Base-by-base conservation (phyloP, 331 rosid species). In the Pyracantha coccinea region DNA sequence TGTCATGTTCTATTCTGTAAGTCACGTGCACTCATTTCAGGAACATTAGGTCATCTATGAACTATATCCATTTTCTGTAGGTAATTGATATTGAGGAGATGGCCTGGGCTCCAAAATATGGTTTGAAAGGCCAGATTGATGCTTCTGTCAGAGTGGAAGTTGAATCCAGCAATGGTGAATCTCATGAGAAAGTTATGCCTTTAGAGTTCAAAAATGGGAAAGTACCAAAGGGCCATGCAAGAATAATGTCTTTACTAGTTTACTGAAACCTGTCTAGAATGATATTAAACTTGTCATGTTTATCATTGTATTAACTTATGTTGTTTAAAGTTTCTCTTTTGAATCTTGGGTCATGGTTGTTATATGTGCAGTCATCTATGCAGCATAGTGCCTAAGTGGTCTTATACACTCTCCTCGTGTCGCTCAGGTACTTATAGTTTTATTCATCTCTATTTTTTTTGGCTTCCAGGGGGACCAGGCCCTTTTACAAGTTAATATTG, bases 41-140 rank as follows among this genome's bases (percentile, higher is more conserved):
- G 11, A 66, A 6, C 28, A 21, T 64, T 29, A 45, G 35, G 27
- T 33, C 78, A 19, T 44, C 70, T 41, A 16, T 70, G 47, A 53
- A 3, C 32, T 63, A 54, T 58, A 66, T 73, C 55, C 69, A 38
- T 78, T 68, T 71, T 81, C 24, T 86, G 55, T 79, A 93, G 98
- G 97, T 91, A 66, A 74, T 84, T 79, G 98, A 93, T 81, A 93
- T 93, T 76, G 98, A 93, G 88, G 98, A 93, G 87, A 89, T 93
- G 96, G 90, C 96, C 59, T 93, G 98, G 98, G 95, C 97, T 65
- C 95, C 98, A 54, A 91, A 82, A 79, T 93, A 89, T 76, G 98
- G 98, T 79, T 75, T 93, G 85, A 93, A 93, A 83, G 98, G 98
- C 82, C 88, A 88, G 91, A 91, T 93, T 84, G 98, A 93, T 87